A percentile compares a stretch with the other conserved stretches of the same genome.
Evolutionary conservation across 1,284 basidiomycete species (phyloP).

Genomic region (Schizopora paradoxa): DNA sequence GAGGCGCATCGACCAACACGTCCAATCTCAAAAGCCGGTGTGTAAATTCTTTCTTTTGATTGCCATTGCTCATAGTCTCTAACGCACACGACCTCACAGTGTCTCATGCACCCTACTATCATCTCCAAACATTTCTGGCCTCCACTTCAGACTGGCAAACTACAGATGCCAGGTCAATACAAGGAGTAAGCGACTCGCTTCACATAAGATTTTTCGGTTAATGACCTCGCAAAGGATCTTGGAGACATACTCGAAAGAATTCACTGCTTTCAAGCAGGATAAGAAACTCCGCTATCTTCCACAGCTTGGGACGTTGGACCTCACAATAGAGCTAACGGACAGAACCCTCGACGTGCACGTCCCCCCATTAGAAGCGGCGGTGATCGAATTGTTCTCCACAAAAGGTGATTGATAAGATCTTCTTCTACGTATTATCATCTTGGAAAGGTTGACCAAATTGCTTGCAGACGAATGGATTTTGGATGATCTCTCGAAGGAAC

Average conservation of each 20-base stretch:
- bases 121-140: conserved; percentile 96
- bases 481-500: conserved; percentile 60
- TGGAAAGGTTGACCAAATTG: background rate
- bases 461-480: conserved; percentile 63
- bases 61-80: conserved; percentile 2
- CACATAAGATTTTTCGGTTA: conserved; percentile 9
- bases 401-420: conserved; percentile 39
- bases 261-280: conserved; percentile 80
- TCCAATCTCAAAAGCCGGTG: conserved; percentile 70
- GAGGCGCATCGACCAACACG: conserved; percentile 76
- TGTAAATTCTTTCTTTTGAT: conserved; percentile 23
- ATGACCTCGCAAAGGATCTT: conserved; percentile 50
- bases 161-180: conserved; percentile 82
- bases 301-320: conserved; percentile 74
- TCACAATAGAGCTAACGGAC: conserved; percentile 79
- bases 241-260: conserved; percentile 71
- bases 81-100: conserved; percentile 33
- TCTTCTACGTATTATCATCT: background rate
- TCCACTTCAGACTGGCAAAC: conserved; percentile 61
- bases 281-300: conserved; percentile 85
- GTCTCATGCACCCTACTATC: conserved; percentile 78
- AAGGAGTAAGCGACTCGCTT: conserved; percentile 44
- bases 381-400: conserved; percentile 80
- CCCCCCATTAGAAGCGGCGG: conserved; percentile 81
- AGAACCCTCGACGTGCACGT: conserved; percentile 72